Base-by-base conservation (phyloP, 768 basidiomycete species). In the Amanita muscaria region DNA sequence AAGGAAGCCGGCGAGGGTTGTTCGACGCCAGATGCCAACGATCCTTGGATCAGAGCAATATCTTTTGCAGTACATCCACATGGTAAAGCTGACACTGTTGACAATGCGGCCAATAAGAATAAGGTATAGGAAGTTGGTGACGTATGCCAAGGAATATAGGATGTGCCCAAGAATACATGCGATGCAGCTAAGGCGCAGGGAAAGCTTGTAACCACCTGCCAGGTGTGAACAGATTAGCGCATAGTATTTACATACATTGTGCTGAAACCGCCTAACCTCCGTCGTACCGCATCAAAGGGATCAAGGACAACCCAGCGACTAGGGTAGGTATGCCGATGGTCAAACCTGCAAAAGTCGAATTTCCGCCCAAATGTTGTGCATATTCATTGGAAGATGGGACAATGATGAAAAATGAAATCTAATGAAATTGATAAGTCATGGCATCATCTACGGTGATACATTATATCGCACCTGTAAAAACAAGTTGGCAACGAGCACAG, bases 11-110 rank as follows among this genome's bases (percentile, higher is more conserved):
- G 77, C 77, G 14, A 82, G 70, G 0, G 73, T 78, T 8, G 79
- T 83, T 27, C 80, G 66, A 19, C 76, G 67, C 21, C 79, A 73
- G 19, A 82, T 57, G 19, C 81, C 79, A n/a, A 85, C 77, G 43
- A 84, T 70, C n/a, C 75, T 74, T 3, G 77, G 72, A 56, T 84
- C 83, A n/a, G 67, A 73, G 57, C 81, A 84, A 55, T 79, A 84
- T 12, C 77, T 70, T 52, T 82, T 83, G 52, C 60, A 64, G 59
- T 82, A 83, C 79, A 86, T 76, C 65, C 76, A 80, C 21, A 72
- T 65, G 3, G 77, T 71, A 55, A 80, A 82, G 5, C 72, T 71
- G 30, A 82, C 52, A 1, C 82, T 81, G 27, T 65, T 68, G 23
- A 83, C 72, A 40, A 79, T 75, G 15, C 83, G 78, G 4, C 79